These are phyloP conservation scores for Cercospora janseana DNA, from an alignment of 2,329 filamentous ascomycete genomes.

Conservation along the genomic window DNA sequence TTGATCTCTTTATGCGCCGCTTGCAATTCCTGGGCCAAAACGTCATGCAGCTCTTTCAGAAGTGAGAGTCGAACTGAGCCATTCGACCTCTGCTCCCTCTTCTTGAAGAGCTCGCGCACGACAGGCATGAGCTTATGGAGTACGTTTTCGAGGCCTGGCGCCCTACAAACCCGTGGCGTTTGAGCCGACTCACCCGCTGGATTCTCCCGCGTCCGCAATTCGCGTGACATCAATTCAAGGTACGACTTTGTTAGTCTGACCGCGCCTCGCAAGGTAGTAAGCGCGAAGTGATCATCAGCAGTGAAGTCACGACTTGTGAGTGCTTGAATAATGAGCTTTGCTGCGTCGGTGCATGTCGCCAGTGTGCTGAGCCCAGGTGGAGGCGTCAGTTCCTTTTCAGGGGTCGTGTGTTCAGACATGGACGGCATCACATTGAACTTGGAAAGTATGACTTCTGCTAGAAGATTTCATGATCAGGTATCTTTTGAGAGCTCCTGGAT, in stretches of 20 bases:
- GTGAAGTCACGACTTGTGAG: neutral
- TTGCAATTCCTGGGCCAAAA: slow-evolving; percentile 3
- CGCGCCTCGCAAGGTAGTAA: slow-evolving; percentile 14
- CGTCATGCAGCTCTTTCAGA: slow-evolving; percentile 6
- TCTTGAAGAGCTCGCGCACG: neutral
- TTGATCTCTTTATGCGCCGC: slow-evolving; percentile 15
- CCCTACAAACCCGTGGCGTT: neutral
- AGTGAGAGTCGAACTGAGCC: slow-evolving; percentile 8
- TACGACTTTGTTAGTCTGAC: slow-evolving; percentile 4
- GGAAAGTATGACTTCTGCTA: too few species aligned
- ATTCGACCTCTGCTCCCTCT: neutral
- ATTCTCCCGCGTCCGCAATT: neutral
- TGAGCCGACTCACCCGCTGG: too few species aligned
- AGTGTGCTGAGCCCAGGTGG: neutral
- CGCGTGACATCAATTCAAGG: neutral
- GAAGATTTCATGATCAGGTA: neutral
- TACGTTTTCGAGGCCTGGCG: neutral
- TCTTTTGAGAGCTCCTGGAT: neutral
- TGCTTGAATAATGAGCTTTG: slow-evolving; percentile 8
- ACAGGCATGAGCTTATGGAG: neutral
- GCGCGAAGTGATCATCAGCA: slow-evolving; percentile 1
- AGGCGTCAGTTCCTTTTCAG: too few species aligned
- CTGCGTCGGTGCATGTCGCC: neutral
- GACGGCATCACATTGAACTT: too few species aligned
- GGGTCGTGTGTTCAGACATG: too few species aligned